Evolutionary conservation across 768 basidiomycete species (phyloP).

Genomic region (Solioccasus polychromus): DNA sequence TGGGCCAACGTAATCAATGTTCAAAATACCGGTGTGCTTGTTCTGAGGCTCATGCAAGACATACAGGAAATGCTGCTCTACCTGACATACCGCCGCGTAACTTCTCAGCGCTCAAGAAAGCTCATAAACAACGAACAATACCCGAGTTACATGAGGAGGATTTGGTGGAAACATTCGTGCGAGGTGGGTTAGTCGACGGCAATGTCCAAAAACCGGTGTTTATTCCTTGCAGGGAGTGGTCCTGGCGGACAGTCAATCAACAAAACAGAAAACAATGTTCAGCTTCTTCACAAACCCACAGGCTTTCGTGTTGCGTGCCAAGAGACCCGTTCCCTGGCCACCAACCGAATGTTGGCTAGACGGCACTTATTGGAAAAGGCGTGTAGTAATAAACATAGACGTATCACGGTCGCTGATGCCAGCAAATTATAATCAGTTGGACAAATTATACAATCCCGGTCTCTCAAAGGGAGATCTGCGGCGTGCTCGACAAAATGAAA

Average conservation of each 20-base stretch:
- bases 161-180: slow-evolving; percentile 82
- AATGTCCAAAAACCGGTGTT: slow-evolving; percentile 1
- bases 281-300: slow-evolving; percentile 84
- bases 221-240: slow-evolving; percentile 61
- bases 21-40: slow-evolving; percentile 28
- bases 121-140: slow-evolving; percentile 56
- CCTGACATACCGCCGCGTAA: slow-evolving; percentile 36
- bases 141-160: slow-evolving; percentile 77
- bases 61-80: slow-evolving; percentile 32
- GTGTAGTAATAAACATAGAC: slow-evolving; percentile 41
- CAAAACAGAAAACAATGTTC: slow-evolving; percentile 91
- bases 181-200: slow-evolving; percentile 48
- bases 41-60: slow-evolving; percentile 27
- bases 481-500: slow-evolving; percentile 70
- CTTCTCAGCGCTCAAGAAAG: slow-evolving; percentile 72
- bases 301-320: slow-evolving; percentile 86
- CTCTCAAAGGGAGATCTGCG: slow-evolving; percentile 66
- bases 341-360: slow-evolving; percentile 78
- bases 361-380: slow-evolving; percentile 74
- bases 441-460: slow-evolving; percentile 70
- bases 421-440: slow-evolving; percentile 65
- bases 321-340: slow-evolving; percentile 77
- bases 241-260: slow-evolving; percentile 98
- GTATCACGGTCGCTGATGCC: no score
- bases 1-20: slow-evolving; percentile 25